Conservation (phyloP, 2,329 filamentous ascomycete genomes). For the Neopestalotiopsis sp. region DNA sequence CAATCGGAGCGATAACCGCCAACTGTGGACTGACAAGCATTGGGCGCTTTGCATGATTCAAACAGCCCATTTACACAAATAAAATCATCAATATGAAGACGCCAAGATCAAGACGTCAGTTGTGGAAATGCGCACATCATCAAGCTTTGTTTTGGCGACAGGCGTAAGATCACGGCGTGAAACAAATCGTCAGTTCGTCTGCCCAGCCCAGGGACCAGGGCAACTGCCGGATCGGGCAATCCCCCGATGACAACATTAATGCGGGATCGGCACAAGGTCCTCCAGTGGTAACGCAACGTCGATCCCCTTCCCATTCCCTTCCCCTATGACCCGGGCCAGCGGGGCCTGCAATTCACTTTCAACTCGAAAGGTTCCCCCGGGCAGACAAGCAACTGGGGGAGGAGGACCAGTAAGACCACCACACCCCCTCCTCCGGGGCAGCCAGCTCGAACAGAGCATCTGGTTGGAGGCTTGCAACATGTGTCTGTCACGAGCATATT, state of each 20-base stretch:
- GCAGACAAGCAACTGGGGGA: neutral
- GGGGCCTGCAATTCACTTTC: neutral
- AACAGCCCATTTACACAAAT: neutral
- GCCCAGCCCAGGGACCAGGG: neutral
- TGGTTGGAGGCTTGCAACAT: neutral
- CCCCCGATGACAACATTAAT: conserved; percentile 18
- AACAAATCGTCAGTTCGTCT: neutral
- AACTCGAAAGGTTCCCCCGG: neutral
- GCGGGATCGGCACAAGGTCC: conserved; percentile 9
- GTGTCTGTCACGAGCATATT: conserved; percentile 16
- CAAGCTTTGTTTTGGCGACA: neutral
- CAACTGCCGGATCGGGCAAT: conserved; percentile 13
- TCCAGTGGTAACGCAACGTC: conserved; percentile 3
- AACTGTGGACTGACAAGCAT: neutral
- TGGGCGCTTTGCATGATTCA: neutral
- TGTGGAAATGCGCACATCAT: neutral
- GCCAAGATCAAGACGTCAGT: neutral
- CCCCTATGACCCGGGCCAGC: conserved; percentile 3
- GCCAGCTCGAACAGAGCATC: no score
- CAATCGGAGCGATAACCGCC: neutral
- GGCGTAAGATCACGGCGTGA: neutral
- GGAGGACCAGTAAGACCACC: no score
- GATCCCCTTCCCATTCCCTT: conserved; percentile 4
- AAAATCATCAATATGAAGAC: neutral
- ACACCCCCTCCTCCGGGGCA: no score